Evolutionary conservation across 805 yeast species (phyloP).

Genomic region (Naumovozyma dairenensis): DNA sequence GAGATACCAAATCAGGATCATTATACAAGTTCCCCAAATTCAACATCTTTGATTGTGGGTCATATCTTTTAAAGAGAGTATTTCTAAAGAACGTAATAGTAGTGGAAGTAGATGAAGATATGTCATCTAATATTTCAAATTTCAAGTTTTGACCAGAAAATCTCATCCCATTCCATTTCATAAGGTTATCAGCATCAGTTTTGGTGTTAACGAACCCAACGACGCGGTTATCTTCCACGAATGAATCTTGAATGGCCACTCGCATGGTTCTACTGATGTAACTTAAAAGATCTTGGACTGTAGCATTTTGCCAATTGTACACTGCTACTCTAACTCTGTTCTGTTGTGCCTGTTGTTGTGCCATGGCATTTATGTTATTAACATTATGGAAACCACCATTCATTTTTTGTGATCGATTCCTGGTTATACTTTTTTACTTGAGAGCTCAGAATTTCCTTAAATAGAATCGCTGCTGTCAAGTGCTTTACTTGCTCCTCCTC

Average conservation of each 20-base stretch:
- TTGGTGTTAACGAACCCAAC: constrained; percentile 47
- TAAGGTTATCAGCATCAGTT: constrained; percentile 49
- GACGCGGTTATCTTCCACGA: constrained; percentile 46
- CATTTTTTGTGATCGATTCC: too few relatives aligned
- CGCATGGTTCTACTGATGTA: constrained; percentile 63
- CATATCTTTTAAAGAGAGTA: constrained; percentile 60
- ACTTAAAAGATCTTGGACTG: constrained; percentile 53
- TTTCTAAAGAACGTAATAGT: constrained; percentile 55
- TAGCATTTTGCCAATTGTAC: constrained; percentile 74
- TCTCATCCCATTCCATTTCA: constrained; percentile 61
- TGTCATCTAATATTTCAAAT: constrained; percentile 33
- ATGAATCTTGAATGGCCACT: constrained; percentile 43
- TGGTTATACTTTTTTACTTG: too few relatives aligned
- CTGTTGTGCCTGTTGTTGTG: constrained; percentile 22
- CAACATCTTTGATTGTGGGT: constrained; percentile 52
- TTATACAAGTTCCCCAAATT: constrained; percentile 55
- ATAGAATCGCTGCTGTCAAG: too few relatives aligned
- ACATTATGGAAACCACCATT: constrained; percentile 22
- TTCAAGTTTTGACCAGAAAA: constrained; percentile 67
- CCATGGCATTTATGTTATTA: constrained; percentile 18
- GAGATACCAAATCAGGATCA: constrained; percentile 49
- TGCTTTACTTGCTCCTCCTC: too few relatives aligned
- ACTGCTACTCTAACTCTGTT: constrained; percentile 48
- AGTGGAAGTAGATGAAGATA: constrained; percentile 21
- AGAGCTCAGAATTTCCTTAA: too few relatives aligned